Conservation (phyloP, 2,329 filamentous ascomycete genomes). For the Nigrospora sphaerica region DNA sequence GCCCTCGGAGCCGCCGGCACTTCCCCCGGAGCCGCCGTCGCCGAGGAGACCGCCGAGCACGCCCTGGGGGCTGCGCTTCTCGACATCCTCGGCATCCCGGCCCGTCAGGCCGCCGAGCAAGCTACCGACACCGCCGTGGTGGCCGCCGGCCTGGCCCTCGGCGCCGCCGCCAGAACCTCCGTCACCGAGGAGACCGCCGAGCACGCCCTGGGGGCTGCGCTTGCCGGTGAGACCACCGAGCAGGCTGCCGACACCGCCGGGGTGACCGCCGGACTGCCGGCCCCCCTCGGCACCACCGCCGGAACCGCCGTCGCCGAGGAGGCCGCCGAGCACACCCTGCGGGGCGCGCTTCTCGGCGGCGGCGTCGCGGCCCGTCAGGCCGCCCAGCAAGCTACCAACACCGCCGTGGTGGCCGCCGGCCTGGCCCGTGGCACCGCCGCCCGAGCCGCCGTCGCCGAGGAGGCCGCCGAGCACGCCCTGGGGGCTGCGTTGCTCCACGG, state of each 20-base stretch:
- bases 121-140: neutral
- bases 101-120: neutral
- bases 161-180: neutral
- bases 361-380: neutral
- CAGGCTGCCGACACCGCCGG: neutral
- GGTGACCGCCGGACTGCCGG: neutral
- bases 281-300: too few species aligned
- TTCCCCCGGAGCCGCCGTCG: neutral
- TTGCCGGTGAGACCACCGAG: neutral
- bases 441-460: neutral
- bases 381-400: neutral
- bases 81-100: neutral
- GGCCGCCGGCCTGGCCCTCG: neutral
- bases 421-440: neutral
- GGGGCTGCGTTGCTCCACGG: neutral
- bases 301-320: neutral
- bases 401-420: neutral
- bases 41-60: neutral
- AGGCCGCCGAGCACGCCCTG: neutral
- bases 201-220: neutral
- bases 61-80: neutral
- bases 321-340: neutral
- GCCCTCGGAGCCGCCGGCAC: too few species aligned
- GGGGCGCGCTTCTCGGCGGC: neutral
- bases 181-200: neutral